A percentile compares a stretch with the other conserved stretches of the same genome.
Evolutionary conservation across 305 asterid species (phyloP).

Genomic region (Fraxinus nigra): DNA sequence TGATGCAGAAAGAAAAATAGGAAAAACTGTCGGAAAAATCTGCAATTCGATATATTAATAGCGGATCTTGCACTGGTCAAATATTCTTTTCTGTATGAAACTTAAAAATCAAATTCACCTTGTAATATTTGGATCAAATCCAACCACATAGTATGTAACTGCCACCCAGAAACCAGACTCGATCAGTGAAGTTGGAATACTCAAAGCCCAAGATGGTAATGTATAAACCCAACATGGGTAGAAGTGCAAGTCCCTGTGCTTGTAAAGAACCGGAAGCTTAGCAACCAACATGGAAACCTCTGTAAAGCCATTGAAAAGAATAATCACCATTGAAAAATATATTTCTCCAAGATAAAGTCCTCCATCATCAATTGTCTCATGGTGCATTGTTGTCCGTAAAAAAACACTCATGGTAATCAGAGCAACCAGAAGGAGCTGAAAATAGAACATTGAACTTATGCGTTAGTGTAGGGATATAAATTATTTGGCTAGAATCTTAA

Average conservation of each 20-base stretch:
- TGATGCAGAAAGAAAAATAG: constrained; percentile 84
- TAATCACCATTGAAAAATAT: constrained; percentile 80
- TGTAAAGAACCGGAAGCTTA: constrained; percentile 88
- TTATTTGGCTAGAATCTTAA: background rate
- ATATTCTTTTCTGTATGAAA: constrained; percentile 12
- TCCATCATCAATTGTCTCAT: constrained; percentile 79
- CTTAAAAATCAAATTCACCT: constrained; percentile 45
- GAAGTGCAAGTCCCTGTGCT: constrained; percentile 86
- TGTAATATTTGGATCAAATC: constrained; percentile 79
- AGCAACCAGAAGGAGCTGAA: constrained; percentile 87
- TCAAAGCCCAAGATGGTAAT: constrained; percentile 86
- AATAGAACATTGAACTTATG: constrained; percentile 23
- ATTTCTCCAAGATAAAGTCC: constrained; percentile 84
- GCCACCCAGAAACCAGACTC: constrained; percentile 94
- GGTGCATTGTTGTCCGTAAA: constrained; percentile 82
- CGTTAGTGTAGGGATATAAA: constrained; percentile 23
- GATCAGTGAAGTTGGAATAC: constrained; percentile 75
- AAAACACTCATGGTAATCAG: constrained; percentile 92
- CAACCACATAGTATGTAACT: constrained; percentile 82
- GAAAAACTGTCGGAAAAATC: constrained; percentile 77
- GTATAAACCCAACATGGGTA: constrained; percentile 95
- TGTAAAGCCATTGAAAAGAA: constrained; percentile 91
- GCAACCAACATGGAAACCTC: constrained; percentile 93
- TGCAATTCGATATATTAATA: constrained; percentile 37
- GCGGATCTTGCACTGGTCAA: constrained; percentile 17